These are phyloP conservation scores for Murraya paniculata DNA, from an alignment of 345 rosid genomes.

Conservation along the genomic window DNA sequence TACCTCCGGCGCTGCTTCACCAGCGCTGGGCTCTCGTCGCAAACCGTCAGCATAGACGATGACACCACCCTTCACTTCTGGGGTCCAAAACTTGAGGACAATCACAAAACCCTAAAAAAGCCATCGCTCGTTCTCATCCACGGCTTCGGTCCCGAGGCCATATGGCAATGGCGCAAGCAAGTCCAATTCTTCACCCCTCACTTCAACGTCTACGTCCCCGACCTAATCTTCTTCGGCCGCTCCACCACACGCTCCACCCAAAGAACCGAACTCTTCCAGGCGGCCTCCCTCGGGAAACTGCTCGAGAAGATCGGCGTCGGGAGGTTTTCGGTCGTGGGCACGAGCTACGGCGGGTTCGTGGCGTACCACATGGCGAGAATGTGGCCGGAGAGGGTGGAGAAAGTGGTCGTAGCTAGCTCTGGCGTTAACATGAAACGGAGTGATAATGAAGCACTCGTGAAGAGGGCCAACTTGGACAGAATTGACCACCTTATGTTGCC, in stretches of 20 bases:
- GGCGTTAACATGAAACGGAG: constrained; percentile 60
- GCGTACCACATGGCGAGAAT: constrained; percentile 73
- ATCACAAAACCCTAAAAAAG: constrained; percentile 11
- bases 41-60: constrained; percentile 36
- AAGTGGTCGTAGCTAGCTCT: constrained; percentile 84
- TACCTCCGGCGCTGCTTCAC: constrained; percentile 75
- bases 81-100: constrained; percentile 42
- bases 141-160: constrained; percentile 77
- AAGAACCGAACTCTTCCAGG: constrained; percentile 82
- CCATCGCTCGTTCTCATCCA: constrained; percentile 67
- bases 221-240: constrained; percentile 71
- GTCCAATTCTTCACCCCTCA: constrained; percentile 52
- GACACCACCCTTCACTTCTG: constrained; percentile 72
- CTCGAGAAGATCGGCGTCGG: constrained; percentile 45
- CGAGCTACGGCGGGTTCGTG: constrained; percentile 93
- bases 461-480: constrained; percentile 43
- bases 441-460: constrained; percentile 46
- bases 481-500: constrained; percentile 75
- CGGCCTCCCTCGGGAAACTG: constrained; percentile 48
- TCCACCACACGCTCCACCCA: constrained; percentile 53
- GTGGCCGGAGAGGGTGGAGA: constrained; percentile 70
- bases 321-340: constrained; percentile 59
- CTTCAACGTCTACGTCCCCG: constrained; percentile 67
- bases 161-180: constrained; percentile 86
- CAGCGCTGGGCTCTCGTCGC: constrained; percentile 56